Conservation (phyloP, 2,329 filamentous ascomycete species). For the Alternaria brassicicola region DNA sequence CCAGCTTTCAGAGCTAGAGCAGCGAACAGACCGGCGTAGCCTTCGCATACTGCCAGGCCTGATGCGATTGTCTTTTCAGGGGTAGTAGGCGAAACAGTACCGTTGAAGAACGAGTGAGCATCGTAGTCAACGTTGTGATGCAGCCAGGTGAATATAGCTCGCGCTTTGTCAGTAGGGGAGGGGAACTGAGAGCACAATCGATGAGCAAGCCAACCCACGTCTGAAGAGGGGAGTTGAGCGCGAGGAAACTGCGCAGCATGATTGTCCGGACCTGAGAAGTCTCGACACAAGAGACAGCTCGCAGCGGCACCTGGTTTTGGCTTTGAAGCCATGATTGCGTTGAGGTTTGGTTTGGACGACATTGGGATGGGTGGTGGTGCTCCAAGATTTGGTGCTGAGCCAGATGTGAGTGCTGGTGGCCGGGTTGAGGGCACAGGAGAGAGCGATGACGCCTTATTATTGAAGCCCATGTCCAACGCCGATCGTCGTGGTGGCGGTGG, state of each 20-base stretch:
- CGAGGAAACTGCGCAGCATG: slow-evolving; percentile 80
- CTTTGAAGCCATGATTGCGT: slow-evolving; percentile 58
- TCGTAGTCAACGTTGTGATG: slow-evolving; percentile 94
- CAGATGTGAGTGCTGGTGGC: slow-evolving; percentile 17
- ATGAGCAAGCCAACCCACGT: slow-evolving; percentile 75
- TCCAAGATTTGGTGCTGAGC: slow-evolving; percentile 17
- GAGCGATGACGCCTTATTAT: slow-evolving; percentile 50
- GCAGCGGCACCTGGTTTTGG: slow-evolving; percentile 37
- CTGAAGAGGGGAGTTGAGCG: slow-evolving; percentile 70
- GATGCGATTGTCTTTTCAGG: slow-evolving; percentile 75
- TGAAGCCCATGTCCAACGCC: slow-evolving; percentile 56
- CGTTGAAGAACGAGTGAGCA: slow-evolving; percentile 75
- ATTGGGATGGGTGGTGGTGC: slow-evolving; percentile 60
- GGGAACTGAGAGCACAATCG: slow-evolving; percentile 79
- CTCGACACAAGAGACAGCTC: slow-evolving; percentile 78
- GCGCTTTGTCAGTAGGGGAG: slow-evolving; percentile 86
- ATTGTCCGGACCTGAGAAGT: slow-evolving; percentile 81
- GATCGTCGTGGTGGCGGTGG: slow-evolving; percentile 50
- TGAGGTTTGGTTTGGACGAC: slow-evolving; percentile 63
- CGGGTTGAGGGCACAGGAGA: slow-evolving; percentile 39
- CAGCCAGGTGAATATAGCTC: slow-evolving; percentile 92
- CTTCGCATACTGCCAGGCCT: slow-evolving; percentile 88
- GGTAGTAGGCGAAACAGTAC: slow-evolving; percentile 68
- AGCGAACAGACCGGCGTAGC: slow-evolving; percentile 83
- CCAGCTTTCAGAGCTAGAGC: slow-evolving; percentile 80